Conservation (phyloP, 2,329 filamentous ascomycete genomes). For the Aspergillus cejpii region DNA sequence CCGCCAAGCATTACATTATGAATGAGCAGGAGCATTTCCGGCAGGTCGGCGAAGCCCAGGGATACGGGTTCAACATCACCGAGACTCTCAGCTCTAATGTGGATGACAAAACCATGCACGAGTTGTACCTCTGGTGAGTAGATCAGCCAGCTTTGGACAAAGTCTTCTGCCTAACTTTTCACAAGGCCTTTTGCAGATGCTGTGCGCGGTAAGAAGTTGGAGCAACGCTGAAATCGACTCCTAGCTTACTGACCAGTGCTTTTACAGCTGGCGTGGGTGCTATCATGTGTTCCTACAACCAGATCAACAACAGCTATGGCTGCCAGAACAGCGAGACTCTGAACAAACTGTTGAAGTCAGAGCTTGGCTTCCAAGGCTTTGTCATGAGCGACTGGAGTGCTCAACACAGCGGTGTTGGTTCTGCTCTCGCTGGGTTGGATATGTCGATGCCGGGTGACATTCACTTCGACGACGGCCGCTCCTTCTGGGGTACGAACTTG, state of each 20-base stretch:
- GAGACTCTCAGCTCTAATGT: slow-evolving; percentile 57
- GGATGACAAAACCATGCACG: slow-evolving; percentile 58
- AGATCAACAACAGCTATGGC: slow-evolving; percentile 61
- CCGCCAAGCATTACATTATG: slow-evolving; percentile 67
- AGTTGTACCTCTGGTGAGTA: slow-evolving; percentile 53
- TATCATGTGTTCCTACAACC: slow-evolving; percentile 69
- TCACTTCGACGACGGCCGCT: slow-evolving; percentile 62
- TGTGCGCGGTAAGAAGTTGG: slow-evolving; percentile 39
- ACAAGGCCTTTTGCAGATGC: slow-evolving; percentile 61
- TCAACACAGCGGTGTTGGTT: slow-evolving; percentile 63
- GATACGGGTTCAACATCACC: slow-evolving; percentile 56
- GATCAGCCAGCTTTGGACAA: not conserved
- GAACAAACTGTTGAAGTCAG: slow-evolving; percentile 59
- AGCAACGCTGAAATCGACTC: not conserved
- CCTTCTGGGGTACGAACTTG: slow-evolving; percentile 80
- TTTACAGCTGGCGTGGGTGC: slow-evolving; percentile 52
- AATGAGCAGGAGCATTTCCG: slow-evolving; percentile 73
- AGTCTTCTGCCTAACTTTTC: slow-evolving; percentile 2
- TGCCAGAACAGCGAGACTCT: slow-evolving; percentile 58
- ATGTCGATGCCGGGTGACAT: slow-evolving; percentile 85
- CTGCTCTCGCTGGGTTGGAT: slow-evolving; percentile 64
- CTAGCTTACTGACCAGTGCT: not conserved
- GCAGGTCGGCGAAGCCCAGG: slow-evolving; percentile 52
- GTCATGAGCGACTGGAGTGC: slow-evolving; percentile 68
- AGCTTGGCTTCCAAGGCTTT: slow-evolving; percentile 70